A percentile compares a stretch with the other conserved stretches of the same genome.
phyloP scores from a whole-genome alignment of 495 filamentous ascomycete genomes.

The Lophiostoma macrostomum region DNA sequence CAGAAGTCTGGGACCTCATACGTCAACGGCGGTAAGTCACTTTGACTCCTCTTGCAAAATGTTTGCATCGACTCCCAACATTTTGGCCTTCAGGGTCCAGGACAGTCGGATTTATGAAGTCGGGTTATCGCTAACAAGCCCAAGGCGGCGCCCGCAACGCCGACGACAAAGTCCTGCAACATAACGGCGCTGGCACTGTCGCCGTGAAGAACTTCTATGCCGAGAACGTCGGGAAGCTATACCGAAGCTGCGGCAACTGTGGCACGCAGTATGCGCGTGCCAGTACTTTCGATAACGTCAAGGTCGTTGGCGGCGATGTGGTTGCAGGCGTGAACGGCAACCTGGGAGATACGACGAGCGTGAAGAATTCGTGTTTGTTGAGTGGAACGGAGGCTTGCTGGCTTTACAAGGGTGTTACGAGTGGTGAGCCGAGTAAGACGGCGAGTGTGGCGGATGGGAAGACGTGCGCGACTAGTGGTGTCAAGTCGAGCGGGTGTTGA shows the following conservation, averaged over 20 bases:
- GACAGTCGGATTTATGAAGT: no score
- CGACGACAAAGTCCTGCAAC: slow-evolving; percentile 63
- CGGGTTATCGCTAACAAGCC: no score
- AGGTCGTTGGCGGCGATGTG: slow-evolving; percentile 10
- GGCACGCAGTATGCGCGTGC: slow-evolving; percentile 23
- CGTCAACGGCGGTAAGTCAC: slow-evolving; percentile 58
- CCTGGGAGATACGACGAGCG: slow-evolving; percentile 24
- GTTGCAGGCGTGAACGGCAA: slow-evolving; percentile 31
- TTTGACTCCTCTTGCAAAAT: no score
- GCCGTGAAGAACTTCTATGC: slow-evolving; percentile 30
- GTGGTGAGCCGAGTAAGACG: slow-evolving; percentile 29
- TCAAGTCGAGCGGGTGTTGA: slow-evolving; percentile 24
- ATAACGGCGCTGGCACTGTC: slow-evolving; percentile 59
- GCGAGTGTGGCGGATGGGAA: slow-evolving; percentile 26
- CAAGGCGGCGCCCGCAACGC: slow-evolving; percentile 58
- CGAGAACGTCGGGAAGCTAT: slow-evolving; percentile 30
- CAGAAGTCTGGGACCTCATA: slow-evolving; percentile 40
- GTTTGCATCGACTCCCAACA: no score
- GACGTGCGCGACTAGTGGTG: slow-evolving; percentile 19
- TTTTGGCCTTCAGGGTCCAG: no score
- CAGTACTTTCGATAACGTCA: slow-evolving; percentile 19
- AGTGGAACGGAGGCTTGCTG: slow-evolving; percentile 21
- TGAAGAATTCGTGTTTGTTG: slow-evolving; percentile 25
- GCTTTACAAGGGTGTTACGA: slow-evolving; percentile 17
- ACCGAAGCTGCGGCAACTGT: slow-evolving; percentile 32